Conservation (phyloP, 208 protist species). For the Wallacemonas sp. region DNA sequence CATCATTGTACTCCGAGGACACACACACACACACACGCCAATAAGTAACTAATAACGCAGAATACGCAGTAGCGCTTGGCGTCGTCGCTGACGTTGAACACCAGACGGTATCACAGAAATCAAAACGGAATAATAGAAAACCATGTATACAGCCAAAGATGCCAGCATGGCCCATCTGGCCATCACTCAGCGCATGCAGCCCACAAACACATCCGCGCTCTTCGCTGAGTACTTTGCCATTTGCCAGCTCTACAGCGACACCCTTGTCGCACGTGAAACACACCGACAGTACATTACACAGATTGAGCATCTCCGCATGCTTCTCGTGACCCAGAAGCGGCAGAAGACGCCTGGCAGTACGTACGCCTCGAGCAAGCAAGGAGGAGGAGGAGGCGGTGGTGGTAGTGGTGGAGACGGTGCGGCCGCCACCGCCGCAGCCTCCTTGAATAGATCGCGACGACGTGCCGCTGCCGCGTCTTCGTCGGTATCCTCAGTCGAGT, state of each 20-base stretch:
- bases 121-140: background rate
- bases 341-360: slow-evolving; percentile 19
- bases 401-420: background rate
- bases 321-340: slow-evolving; percentile 25
- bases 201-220: slow-evolving; percentile 28
- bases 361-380: slow-evolving; percentile 12
- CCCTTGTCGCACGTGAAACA: slow-evolving; percentile 29
- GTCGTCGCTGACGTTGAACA: too few species aligned
- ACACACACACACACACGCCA: background rate
- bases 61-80: too few species aligned
- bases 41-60: background rate
- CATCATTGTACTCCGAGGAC: background rate
- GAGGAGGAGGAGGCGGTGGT: background rate
- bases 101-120: too few species aligned
- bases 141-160: slow-evolving; percentile 56
- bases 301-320: slow-evolving; percentile 24
- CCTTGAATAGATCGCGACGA: background rate
- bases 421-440: background rate
- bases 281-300: slow-evolving; percentile 42
- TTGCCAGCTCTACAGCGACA: slow-evolving; percentile 33
- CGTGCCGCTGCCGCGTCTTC: background rate
- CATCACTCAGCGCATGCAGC: slow-evolving; percentile 30
- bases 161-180: slow-evolving; percentile 33
- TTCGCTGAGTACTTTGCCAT: slow-evolving; percentile 43
- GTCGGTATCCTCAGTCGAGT: background rate